A percentile compares a stretch with the other conserved stretches of the same genome.
Conservation (phyloP, 1,284 basidiomycete species). For the Gymnopus androsaceus region DNA sequence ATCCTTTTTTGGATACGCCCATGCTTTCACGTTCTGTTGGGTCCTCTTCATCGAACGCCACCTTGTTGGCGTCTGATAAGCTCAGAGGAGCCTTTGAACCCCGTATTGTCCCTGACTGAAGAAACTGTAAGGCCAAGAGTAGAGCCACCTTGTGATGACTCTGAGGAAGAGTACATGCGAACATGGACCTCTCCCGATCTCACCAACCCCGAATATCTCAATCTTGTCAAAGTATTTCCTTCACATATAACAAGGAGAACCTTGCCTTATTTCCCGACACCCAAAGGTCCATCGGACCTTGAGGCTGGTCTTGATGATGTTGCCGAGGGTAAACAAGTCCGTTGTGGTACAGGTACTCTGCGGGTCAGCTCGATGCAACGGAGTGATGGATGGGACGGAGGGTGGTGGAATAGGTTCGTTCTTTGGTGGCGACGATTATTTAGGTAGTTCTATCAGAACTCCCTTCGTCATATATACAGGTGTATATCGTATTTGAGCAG, state of each 20-base stretch:
- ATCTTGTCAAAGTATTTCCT: constrained; percentile 67
- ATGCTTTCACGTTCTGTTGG: constrained; percentile 50
- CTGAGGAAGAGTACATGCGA: constrained; percentile 57
- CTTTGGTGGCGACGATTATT: constrained; percentile 51
- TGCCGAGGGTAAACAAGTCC: constrained; percentile 54
- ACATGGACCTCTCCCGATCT: constrained; percentile 74
- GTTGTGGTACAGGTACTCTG: constrained; percentile 72
- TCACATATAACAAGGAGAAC: constrained; percentile 63
- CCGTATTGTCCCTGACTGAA: constrained; percentile 23
- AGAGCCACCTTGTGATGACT: constrained; percentile 36
- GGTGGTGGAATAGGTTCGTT: constrained; percentile 62
- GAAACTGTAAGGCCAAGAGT: background rate
- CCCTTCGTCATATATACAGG: background rate
- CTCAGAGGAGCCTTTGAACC: constrained; percentile 27
- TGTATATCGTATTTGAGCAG: constrained; percentile 2
- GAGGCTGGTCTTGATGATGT: constrained; percentile 64
- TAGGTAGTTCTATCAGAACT: background rate
- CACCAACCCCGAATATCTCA: constrained; percentile 62
- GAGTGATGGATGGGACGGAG: constrained; percentile 62
- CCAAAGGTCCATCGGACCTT: constrained; percentile 44
- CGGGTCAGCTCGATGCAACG: constrained; percentile 63
- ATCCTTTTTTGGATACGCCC: constrained; percentile 76
- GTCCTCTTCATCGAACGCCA: constrained; percentile 49
- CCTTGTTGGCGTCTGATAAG: constrained; percentile 4
- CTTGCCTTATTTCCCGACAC: constrained; percentile 61